Evolutionary conservation across 2,329 filamentous ascomycete species (phyloP).

Genomic region (Rachicladosporium sp.): DNA sequence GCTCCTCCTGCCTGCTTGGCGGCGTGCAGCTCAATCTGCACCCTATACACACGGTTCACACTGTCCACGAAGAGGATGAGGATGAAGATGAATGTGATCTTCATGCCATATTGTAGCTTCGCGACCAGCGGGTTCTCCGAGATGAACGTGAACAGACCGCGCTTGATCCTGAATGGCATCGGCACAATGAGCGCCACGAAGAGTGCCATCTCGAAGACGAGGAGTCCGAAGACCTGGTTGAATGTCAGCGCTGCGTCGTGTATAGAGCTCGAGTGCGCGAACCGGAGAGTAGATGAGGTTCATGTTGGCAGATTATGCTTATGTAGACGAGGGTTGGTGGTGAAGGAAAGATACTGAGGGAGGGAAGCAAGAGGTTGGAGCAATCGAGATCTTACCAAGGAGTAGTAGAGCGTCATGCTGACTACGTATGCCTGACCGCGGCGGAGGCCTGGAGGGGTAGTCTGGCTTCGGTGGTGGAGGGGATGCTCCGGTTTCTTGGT

Average conservation of each 20-base stretch:
- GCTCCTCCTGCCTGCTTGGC: conserved; percentile 47
- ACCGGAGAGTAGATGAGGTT: conserved; percentile 27
- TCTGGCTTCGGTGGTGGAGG: too few species aligned
- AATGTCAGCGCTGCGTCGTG: too few species aligned
- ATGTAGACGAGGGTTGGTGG: neutral
- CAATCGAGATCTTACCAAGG: conserved; percentile 39
- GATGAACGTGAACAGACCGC: conserved; percentile 90
- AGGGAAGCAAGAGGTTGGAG: conserved; percentile 3
- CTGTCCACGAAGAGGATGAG: conserved; percentile 96
- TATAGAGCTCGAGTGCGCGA: neutral
- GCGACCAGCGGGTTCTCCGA: conserved; percentile 76
- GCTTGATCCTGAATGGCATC: conserved; percentile 73
- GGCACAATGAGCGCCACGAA: conserved; percentile 74
- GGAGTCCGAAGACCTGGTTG: conserved; percentile 56
- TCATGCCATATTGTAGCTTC: conserved; percentile 93
- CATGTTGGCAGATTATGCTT: conserved; percentile 12
- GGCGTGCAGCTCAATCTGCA: conserved; percentile 74
- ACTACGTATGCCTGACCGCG: conserved; percentile 1
- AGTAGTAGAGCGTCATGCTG: conserved; percentile 60
- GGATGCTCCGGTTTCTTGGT: too few species aligned
- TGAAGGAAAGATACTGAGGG: neutral
- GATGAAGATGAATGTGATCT: conserved; percentile 99
- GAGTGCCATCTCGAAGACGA: conserved; percentile 71
- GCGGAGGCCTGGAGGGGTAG: too few species aligned
- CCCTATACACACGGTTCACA: conserved; percentile 89